Base-by-base conservation (phyloP, 2,329 filamentous ascomycete species). In the Ophiocordyceps camponoti-floridani region DNA sequence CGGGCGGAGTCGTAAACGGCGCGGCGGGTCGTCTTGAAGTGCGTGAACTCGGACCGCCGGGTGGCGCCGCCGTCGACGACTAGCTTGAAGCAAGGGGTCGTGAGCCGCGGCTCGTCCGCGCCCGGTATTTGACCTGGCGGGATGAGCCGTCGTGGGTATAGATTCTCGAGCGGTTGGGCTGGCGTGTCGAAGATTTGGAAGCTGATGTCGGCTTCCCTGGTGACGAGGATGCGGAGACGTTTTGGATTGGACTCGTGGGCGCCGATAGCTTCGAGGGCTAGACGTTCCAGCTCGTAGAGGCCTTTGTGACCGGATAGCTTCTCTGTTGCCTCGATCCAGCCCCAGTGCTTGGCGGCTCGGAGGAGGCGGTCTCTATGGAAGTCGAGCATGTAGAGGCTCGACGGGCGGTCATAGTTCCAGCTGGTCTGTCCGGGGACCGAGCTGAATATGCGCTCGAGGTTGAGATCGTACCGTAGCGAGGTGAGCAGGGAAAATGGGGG, bases 21-120 rank as follows among this genome's bases (percentile, higher is more conserved):
- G 13, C 89, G 76, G 42, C 71, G 66, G 0, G 84, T 91, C 0
- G 89, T 96, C 61, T 98, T 96, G 65, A 83, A 84, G 47, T 80
- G 78, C 0, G 88, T 94, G 55, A 81, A 83, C n/a, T 76, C 70
- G 1, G 73, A 75, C 38, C 61, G 59, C 8, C 51, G 35, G 0
- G 68, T 71, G n/a, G 45, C 45, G n/a, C 50, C 46, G 10, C 46
- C 45, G 51, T 77, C 72, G 3, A 74, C 47, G 1, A 68, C 47
- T 2, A 77, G 57, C 2, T 63, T 60, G 47, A 65, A 73, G 1
- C 54, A 54, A 0, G 58, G 54, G 1, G 49, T 23, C 23, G 23
- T 46, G 10, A 53, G 59, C 10, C 45, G 50, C 1, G 55, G 53
- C 12, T 57, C 55, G 3, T 47, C 53, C 48, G 46, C 47, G 3